Percentiles rank a stretch among this genome's conserved stretches.
Conservation (phyloP, 345 rosid species). For the Boechera stricta region DNA sequence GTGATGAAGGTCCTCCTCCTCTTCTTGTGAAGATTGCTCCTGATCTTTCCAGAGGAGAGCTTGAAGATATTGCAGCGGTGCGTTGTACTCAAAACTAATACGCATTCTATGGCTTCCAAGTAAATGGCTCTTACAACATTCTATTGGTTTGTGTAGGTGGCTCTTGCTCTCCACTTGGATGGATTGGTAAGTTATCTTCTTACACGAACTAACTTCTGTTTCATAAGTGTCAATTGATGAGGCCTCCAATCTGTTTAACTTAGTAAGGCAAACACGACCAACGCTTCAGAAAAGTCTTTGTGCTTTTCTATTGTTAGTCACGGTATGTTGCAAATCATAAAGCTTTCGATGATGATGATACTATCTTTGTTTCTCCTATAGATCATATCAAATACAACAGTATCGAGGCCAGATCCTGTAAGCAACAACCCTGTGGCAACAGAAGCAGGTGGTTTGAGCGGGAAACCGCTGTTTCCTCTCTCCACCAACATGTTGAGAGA, state of each 20-base stretch:
- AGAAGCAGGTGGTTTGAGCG: constrained; percentile 94
- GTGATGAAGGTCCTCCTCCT: constrained; percentile 98
- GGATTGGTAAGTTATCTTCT: constrained; percentile 70
- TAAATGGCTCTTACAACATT: constrained; percentile 42
- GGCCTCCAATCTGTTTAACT: neutral
- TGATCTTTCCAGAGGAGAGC: constrained; percentile 92
- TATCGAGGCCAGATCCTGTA: constrained; percentile 81
- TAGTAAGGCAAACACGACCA: neutral
- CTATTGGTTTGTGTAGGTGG: constrained; percentile 67
- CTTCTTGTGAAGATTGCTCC: constrained; percentile 97
- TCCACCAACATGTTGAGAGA: constrained; percentile 83
- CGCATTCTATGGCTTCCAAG: constrained; percentile 1
- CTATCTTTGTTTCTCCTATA: constrained; percentile 39
- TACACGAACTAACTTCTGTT: neutral
- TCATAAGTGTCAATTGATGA: neutral
- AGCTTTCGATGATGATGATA: neutral
- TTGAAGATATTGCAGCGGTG: constrained; percentile 98
- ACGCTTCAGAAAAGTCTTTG: neutral
- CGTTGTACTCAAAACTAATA: constrained; percentile 25
- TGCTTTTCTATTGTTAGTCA: neutral
- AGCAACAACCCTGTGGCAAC: constrained; percentile 58
- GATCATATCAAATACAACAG: constrained; percentile 94
- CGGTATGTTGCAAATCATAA: neutral
- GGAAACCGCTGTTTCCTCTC: constrained; percentile 78
- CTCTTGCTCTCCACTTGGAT: constrained; percentile 93